Evolutionary conservation across 2,329 filamentous ascomycete genomes (phyloP).

Genomic region (Paecilomyces fulvus): DNA sequence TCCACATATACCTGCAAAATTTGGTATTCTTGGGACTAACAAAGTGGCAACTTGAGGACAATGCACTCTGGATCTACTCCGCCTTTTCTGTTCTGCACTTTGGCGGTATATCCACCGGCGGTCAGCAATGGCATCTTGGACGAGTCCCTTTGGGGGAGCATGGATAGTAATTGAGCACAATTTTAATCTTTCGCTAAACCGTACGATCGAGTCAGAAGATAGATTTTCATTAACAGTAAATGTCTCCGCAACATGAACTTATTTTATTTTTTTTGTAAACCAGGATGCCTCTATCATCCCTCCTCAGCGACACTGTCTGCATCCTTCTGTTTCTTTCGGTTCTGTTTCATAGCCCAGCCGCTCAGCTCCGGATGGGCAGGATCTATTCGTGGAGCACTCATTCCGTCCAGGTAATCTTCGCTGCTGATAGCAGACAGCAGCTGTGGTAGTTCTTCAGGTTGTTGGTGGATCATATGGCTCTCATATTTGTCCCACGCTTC

Average conservation of each 20-base stretch:
- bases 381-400: constrained; percentile 48
- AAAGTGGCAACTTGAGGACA: neutral
- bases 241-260: neutral
- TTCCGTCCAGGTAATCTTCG: constrained; percentile 53
- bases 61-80: neutral
- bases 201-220: neutral
- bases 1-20: neutral
- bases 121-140: neutral
- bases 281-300: constrained; percentile 4
- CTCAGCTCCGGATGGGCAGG: constrained; percentile 35
- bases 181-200: neutral
- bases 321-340: constrained; percentile 26
- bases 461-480: constrained; percentile 56
- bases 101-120: neutral
- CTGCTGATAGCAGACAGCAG: constrained; percentile 49
- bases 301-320: constrained; percentile 14
- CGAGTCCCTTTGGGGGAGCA: neutral
- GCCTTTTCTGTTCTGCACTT: neutral
- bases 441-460: constrained; percentile 36
- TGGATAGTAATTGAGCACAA: neutral
- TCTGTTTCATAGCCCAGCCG: constrained; percentile 37
- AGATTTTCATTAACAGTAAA: neutral
- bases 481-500: constrained; percentile 69
- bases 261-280: neutral
- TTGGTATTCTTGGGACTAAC: neutral